Conservation (phyloP, 139 green algal genomes). For the Dunaliella primolecta region DNA sequence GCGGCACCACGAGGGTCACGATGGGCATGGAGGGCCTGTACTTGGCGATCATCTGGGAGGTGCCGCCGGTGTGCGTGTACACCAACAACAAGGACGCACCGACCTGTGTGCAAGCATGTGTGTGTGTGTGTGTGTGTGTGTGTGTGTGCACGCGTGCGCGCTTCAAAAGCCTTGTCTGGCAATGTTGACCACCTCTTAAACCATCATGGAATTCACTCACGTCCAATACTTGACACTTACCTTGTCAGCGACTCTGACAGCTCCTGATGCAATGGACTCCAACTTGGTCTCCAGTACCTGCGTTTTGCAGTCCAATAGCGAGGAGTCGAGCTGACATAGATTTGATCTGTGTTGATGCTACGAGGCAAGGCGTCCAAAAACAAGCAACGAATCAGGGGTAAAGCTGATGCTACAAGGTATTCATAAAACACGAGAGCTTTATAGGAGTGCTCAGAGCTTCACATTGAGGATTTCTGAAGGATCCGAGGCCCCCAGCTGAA, state of each 20-base stretch:
- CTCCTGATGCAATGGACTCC: slow-evolving; percentile 76
- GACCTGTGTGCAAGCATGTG: slow-evolving; percentile 8
- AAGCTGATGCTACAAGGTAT: too few relatives aligned
- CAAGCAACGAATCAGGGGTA: too few relatives aligned
- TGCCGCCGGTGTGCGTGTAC: slow-evolving; percentile 78
- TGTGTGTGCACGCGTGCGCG: not conserved
- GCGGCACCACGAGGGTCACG: slow-evolving; percentile 82
- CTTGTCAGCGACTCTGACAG: slow-evolving; percentile 82
- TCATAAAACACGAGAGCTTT: not conserved
- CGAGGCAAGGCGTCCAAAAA: too few relatives aligned
- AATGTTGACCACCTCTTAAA: not conserved
- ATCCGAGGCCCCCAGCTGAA: too few relatives aligned
- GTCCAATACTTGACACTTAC: too few relatives aligned
- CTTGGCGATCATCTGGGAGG: slow-evolving; percentile 81
- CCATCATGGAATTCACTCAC: not conserved
- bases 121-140: not conserved
- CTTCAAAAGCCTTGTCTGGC: not conserved
- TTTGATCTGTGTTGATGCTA: too few relatives aligned
- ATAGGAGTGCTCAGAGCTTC: too few relatives aligned
- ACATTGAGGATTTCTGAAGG: too few relatives aligned
- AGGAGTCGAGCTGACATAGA: too few relatives aligned
- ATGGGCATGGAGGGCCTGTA: slow-evolving; percentile 85
- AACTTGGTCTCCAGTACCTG: slow-evolving; percentile 58
- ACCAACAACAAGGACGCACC: slow-evolving; percentile 68
- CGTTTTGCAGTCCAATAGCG: too few relatives aligned